A percentile compares a stretch with the other conserved stretches of the same genome.
phyloP scores from a whole-genome alignment of 148 eudicot genomes.

The Mesembryanthemum crystallinum region DNA sequence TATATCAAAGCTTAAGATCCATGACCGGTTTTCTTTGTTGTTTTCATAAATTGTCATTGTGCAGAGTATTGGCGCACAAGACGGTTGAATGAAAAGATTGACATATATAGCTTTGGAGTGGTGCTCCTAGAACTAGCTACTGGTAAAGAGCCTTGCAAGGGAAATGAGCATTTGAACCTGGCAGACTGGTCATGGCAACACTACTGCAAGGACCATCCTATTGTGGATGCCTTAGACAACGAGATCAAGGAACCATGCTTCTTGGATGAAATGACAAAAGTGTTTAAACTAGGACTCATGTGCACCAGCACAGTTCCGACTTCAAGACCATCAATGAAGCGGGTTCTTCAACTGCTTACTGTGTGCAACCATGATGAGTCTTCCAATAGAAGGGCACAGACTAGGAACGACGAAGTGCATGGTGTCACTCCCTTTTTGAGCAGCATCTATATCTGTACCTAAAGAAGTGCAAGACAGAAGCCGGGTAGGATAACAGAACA shows the following conservation, averaged over 20 bases:
- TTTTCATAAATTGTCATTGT: neutral
- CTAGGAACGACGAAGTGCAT: conserved; percentile 21
- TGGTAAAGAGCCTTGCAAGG: conserved; percentile 48
- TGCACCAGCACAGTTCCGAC: conserved; percentile 48
- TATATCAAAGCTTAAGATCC: neutral
- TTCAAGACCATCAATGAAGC: conserved; percentile 60
- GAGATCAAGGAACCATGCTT: conserved; percentile 35
- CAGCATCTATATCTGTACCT: conserved; percentile 29
- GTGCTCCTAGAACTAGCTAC: conserved; percentile 62
- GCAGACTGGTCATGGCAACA: conserved; percentile 74
- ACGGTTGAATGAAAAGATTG: conserved; percentile 59
- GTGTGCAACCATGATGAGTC: conserved; percentile 22
- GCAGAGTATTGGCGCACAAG: conserved; percentile 48
- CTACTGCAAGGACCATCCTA: conserved; percentile 36
- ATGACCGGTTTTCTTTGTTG: too few relatives aligned
- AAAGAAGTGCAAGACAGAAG: conserved; percentile 26
- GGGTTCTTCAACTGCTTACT: conserved; percentile 48
- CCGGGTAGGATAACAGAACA: too few relatives aligned
- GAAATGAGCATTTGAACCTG: conserved; percentile 42
- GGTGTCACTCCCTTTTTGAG: conserved; percentile 43
- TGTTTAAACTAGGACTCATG: conserved; percentile 50
- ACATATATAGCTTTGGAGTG: conserved; percentile 66
- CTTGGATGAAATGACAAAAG: conserved; percentile 44
- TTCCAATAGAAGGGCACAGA: conserved; percentile 10
- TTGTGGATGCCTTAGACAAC: conserved; percentile 39